phyloP scores from a whole-genome alignment of 768 basidiomycete species.

The Psilocybe tampanensis region DNA sequence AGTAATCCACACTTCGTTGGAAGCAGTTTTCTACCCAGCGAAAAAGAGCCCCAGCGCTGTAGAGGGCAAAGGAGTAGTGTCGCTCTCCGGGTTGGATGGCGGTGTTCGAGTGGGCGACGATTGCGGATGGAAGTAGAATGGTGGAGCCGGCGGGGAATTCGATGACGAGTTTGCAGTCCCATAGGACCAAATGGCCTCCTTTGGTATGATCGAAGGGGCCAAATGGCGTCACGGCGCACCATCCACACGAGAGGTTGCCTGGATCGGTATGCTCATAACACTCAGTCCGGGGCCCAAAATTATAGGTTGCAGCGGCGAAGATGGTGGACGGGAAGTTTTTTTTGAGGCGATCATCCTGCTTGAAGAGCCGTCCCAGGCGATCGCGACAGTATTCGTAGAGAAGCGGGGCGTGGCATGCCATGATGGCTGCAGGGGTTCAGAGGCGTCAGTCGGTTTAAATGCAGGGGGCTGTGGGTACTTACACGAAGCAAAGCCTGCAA shows the following conservation, averaged over 20 bases:
- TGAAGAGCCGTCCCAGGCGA: not conserved
- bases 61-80: slow-evolving; percentile 22
- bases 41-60: slow-evolving; percentile 21
- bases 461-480: not conserved
- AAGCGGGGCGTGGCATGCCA: slow-evolving; percentile 5
- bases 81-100: slow-evolving; percentile 12
- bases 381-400: slow-evolving; percentile 6
- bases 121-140: not conserved
- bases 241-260: not conserved
- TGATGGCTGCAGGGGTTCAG: not conserved
- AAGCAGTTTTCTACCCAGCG: slow-evolving; percentile 19
- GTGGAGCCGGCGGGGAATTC: slow-evolving; percentile 5
- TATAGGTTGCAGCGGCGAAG: not conserved
- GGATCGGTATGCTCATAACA: not conserved
- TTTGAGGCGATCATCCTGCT: slow-evolving; percentile 9
- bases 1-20: not conserved
- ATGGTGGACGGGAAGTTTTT: not conserved
- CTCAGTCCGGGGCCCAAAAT: not conserved
- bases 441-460: no score
- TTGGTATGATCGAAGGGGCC: slow-evolving; percentile 13
- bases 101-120: slow-evolving; percentile 1
- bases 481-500: slow-evolving; percentile 12
- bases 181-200: slow-evolving; percentile 4
- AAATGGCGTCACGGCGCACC: not conserved
- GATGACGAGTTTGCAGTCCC: not conserved